Evolutionary conservation across 306 rosid species (phyloP).

Genomic region (Sechiopsis laciniata): DNA sequence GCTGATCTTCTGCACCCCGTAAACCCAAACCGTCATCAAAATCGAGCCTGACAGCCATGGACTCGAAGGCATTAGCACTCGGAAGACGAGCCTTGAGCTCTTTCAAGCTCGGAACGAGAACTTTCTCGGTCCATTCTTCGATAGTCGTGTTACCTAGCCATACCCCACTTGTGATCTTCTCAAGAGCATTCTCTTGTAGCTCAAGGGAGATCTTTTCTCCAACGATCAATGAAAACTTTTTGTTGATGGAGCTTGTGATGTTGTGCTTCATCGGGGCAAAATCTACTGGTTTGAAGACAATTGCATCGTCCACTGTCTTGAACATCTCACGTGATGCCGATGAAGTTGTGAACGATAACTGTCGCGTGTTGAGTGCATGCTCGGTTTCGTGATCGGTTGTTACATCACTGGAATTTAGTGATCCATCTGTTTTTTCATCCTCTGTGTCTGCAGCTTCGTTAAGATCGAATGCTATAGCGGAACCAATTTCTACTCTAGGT

Average conservation of each 20-base stretch:
- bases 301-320: conserved; percentile 63
- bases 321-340: conserved; percentile 46
- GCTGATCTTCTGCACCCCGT: conserved; percentile 40
- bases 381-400: conserved; percentile 71
- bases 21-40: conserved; percentile 38
- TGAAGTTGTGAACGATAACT: conserved; percentile 24
- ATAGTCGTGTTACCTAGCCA: conserved; percentile 65
- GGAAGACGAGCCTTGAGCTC: conserved; percentile 46
- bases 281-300: conserved; percentile 73
- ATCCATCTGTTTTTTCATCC: conserved; percentile 67
- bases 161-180: conserved; percentile 70
- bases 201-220: conserved; percentile 57
- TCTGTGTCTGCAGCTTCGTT: conserved; percentile 66
- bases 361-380: conserved; percentile 31
- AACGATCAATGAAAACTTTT: conserved; percentile 42
- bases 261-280: conserved; percentile 38
- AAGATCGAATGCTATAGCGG: conserved; percentile 63
- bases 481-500: conserved; percentile 43
- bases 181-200: conserved; percentile 64
- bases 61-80: conserved; percentile 29
- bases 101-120: conserved; percentile 61
- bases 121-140: conserved; percentile 73
- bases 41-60: conserved; percentile 69
- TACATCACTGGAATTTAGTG: conserved; percentile 82
- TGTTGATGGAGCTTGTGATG: conserved; percentile 42